These are phyloP conservation scores for Umbelopsis sp. DNA, from an alignment of 192 early-diverging fungal species.

Conservation along the genomic window DNA sequence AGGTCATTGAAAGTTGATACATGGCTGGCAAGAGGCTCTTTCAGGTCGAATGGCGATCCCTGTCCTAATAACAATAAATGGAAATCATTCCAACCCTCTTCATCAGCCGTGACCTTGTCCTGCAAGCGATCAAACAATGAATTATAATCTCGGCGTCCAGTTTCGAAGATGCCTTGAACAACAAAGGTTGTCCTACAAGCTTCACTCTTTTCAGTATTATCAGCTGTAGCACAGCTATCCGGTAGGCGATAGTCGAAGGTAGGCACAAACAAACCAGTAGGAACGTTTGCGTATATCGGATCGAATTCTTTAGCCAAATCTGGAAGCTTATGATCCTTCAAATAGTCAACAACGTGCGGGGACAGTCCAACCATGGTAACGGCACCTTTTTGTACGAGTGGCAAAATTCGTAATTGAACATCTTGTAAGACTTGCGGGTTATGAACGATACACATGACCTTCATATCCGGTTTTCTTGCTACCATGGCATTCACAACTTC, in stretches of 20 bases:
- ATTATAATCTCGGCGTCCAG: slow-evolving; percentile 1
- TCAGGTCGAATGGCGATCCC: slow-evolving; percentile 5
- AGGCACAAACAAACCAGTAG: slow-evolving; percentile 3
- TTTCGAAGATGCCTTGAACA: slow-evolving; percentile 10
- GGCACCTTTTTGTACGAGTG: background rate
- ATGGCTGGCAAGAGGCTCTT: background rate
- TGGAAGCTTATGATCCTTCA: background rate
- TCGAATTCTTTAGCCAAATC: background rate
- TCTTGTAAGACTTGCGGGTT: background rate
- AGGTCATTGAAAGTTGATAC: background rate
- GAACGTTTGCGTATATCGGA: background rate
- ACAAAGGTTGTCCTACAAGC: slow-evolving; percentile 5
- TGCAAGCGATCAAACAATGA: slow-evolving; percentile 5
- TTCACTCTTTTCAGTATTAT: background rate
- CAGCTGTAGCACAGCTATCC: background rate
- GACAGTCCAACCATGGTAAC: slow-evolving; percentile 13
- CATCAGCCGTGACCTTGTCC: background rate
- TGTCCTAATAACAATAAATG: background rate
- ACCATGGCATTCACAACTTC: background rate
- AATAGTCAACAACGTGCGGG: slow-evolving; percentile 5
- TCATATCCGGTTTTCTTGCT: background rate
- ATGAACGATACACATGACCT: slow-evolving; percentile 2
- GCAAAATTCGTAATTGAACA: background rate
- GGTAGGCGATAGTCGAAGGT: background rate
- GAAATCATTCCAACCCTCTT: slow-evolving; percentile 10